Evolutionary conservation across 1,284 basidiomycete genomes (phyloP), one percentile per base, ranked within the genome.

Genomic region (Puccinia hordei): DNA sequence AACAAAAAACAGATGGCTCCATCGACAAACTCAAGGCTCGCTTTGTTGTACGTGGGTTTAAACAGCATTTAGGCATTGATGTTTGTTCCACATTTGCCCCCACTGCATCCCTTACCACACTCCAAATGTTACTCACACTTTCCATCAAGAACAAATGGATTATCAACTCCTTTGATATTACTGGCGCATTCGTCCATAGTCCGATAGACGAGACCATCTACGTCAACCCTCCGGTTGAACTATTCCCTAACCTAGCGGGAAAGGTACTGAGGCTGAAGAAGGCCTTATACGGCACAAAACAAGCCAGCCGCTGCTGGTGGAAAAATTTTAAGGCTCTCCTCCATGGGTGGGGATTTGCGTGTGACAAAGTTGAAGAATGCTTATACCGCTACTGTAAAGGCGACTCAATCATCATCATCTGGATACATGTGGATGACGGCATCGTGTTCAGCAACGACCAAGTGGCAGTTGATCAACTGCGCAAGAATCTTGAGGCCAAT

Each of bases 351-450:
- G 22, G 9, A 6, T 66, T 35, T 41, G 22, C 6, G 22, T 57
- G 53, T 19, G 53, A 57, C 27, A 19, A 57, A 57, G 63, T 66
- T 13, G 27, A 35, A 30, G 38, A 66, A 30, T 27, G n/a, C n/a
- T 68, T 46, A 68, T 27, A 68, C 19, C 24, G 35, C 4, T 38
- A 68, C 17, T 5, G 9, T 1, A 46, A 38, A 30, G 57, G 57
- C 12, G n/a, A 59, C 10, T 59, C 10, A 1, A 27, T 59, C 3
- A 59, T 59, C 30, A 59, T 59, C 9, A 68, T 68, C 35, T 68
- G 65, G 65, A n/a, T 68, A 19, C 65, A 68, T 22, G 65, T 68
- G 8, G 65, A 68, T 24, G 65, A 68, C 41, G 65, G 65, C 35
- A 41, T 68, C 12, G 65, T 68, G 12, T 38, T 46, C 65, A 68